Conservation (phyloP, 2,329 filamentous ascomycete genomes). For the Talaromyces sp. region DNA sequence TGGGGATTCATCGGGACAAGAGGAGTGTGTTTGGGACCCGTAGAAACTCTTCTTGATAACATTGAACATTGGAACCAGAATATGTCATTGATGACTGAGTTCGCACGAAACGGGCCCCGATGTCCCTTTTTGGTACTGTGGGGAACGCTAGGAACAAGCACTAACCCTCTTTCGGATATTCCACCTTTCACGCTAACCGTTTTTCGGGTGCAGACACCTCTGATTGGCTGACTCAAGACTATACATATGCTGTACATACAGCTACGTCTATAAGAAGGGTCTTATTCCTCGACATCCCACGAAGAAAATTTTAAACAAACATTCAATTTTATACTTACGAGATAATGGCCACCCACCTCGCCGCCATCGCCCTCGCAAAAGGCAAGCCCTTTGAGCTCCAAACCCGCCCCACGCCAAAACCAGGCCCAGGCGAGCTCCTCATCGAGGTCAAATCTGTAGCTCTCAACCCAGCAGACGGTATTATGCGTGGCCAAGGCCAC, state of each 20-base stretch:
- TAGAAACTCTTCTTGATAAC: background rate
- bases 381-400: conserved; percentile 34
- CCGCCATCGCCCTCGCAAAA: conserved; percentile 33
- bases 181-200: background rate
- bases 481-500: conserved; percentile 41
- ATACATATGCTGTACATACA: background rate
- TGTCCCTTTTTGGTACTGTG: background rate
- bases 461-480: conserved; percentile 44
- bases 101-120: background rate
- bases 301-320: background rate
- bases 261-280: background rate
- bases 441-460: conserved; percentile 45
- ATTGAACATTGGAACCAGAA: background rate
- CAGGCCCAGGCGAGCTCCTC: conserved; percentile 44
- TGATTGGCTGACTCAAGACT: background rate
- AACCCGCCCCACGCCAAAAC: conserved; percentile 39
- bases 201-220: background rate
- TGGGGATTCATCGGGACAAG: background rate
- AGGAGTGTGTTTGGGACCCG: background rate
- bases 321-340: background rate
- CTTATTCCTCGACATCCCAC: background rate
- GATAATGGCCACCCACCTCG: conserved; percentile 36
- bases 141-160: background rate
- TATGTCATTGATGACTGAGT: background rate
- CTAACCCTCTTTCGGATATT: background rate